A percentile compares a stretch with the other conserved stretches of the same genome.
These are phyloP conservation scores for Xylariaceae sp. DNA, from an alignment of 2,329 filamentous ascomycete species.

Conservation along the genomic window DNA sequence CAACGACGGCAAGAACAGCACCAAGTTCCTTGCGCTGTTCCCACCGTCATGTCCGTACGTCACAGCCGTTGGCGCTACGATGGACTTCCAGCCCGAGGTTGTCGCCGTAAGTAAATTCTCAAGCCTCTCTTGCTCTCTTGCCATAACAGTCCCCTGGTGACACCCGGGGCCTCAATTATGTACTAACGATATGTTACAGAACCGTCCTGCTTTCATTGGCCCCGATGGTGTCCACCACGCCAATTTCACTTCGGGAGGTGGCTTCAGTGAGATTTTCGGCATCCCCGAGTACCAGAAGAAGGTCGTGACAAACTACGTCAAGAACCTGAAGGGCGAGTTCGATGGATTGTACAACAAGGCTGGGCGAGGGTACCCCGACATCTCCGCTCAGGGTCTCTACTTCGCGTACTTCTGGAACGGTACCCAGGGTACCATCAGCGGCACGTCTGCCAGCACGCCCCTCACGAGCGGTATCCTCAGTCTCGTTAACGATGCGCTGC, in stretches of 20 bases:
- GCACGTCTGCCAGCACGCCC: conserved; percentile 53
- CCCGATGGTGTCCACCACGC: conserved; percentile 21
- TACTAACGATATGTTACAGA: background rate
- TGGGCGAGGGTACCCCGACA: conserved; percentile 45
- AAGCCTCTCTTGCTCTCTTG: background rate
- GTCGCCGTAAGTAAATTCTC: conserved; percentile 26
- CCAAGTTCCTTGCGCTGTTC: conserved; percentile 52
- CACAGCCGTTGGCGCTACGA: conserved; percentile 33
- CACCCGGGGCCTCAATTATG: background rate
- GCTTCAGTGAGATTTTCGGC: conserved; percentile 46
- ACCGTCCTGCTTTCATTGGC: conserved; percentile 31
- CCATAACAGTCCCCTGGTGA: too few relatives aligned
- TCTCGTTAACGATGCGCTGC: conserved; percentile 58
- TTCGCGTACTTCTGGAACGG: conserved; percentile 36
- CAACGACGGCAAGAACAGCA: conserved; percentile 54
- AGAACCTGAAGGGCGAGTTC: conserved; percentile 42
- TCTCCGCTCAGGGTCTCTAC: conserved; percentile 35
- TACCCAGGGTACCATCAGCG: conserved; percentile 38
- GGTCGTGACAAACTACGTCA: conserved; percentile 38
- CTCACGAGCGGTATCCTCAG: conserved; percentile 53
- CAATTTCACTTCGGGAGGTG: conserved; percentile 34
- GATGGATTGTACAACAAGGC: conserved; percentile 40
- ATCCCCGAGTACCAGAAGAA: conserved; percentile 40
- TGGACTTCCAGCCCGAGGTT: conserved; percentile 34
- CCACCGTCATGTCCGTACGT: conserved; percentile 43